These are phyloP conservation scores for Lactarius deliciosus DNA, from an alignment of 768 basidiomycete species.

Conservation along the genomic window DNA sequence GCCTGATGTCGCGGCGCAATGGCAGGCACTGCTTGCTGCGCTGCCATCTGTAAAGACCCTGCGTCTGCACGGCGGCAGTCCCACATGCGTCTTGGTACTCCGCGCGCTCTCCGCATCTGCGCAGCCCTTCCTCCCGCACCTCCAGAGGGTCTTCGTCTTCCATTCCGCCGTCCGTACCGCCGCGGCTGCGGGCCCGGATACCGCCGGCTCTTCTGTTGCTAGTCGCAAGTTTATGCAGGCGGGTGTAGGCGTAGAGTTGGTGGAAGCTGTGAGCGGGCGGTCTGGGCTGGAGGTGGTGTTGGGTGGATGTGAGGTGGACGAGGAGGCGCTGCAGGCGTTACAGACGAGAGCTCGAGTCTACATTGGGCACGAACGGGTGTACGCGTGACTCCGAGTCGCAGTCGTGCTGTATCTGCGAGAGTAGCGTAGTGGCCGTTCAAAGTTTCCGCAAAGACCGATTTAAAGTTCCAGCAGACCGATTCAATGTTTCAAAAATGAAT, in stretches of 20 bases:
- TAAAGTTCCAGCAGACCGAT: too few relatives aligned
- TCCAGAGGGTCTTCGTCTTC: slow-evolving; percentile 10
- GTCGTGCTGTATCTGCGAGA: too few relatives aligned
- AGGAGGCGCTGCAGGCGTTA: not conserved
- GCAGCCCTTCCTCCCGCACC: slow-evolving; percentile 10
- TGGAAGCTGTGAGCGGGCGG: slow-evolving; percentile 6
- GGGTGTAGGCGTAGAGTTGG: slow-evolving; percentile 4
- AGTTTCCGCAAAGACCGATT: too few relatives aligned
- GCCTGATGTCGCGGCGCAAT: not conserved
- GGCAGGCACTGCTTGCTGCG: not conserved
- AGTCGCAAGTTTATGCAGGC: not conserved
- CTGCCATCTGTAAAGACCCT: slow-evolving; percentile 7
- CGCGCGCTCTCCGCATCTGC: not conserved
- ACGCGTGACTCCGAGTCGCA: not conserved
- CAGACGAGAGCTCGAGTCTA: slow-evolving; percentile 5
- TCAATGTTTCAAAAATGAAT: too few relatives aligned
- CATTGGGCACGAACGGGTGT: slow-evolving; percentile 17
- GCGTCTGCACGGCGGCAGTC: not conserved
- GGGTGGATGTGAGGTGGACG: slow-evolving; percentile 11
- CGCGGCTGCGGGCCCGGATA: not conserved
- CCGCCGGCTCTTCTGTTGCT: not conserved
- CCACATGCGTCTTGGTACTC: not conserved
- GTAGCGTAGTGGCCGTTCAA: too few relatives aligned
- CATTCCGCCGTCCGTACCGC: not conserved
- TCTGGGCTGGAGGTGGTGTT: slow-evolving; percentile 12